These are phyloP conservation scores for Planoprotostelium fungivorum DNA, from an alignment of 78 protist genomes.

Conservation along the genomic window DNA sequence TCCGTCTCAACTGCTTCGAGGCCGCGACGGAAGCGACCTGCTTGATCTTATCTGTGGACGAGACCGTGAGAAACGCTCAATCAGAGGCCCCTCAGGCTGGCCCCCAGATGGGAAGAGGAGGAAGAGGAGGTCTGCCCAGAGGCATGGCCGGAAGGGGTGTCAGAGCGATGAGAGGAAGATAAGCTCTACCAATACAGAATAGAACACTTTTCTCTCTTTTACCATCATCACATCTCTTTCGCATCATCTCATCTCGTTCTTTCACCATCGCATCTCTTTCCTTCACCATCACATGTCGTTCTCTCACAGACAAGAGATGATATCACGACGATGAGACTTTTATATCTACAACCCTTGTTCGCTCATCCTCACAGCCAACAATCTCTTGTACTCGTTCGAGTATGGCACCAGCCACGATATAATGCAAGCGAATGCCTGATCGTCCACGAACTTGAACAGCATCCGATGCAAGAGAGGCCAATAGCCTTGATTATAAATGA, in stretches of 20 bases:
- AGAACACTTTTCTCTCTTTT: too few relatives aligned
- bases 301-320: too few relatives aligned
- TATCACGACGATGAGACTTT: too few relatives aligned
- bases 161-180: slow-evolving; percentile 42
- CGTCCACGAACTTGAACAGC: background rate
- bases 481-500: background rate
- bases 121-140: slow-evolving; percentile 49
- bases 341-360: too few relatives aligned
- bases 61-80: slow-evolving; percentile 89
- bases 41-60: slow-evolving; percentile 96
- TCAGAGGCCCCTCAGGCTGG: slow-evolving; percentile 74
- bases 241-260: too few relatives aligned
- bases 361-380: too few relatives aligned
- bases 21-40: slow-evolving; percentile 99
- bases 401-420: background rate
- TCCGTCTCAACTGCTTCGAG: slow-evolving; percentile 91
- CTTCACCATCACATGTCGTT: too few relatives aligned
- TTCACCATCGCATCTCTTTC: too few relatives aligned
- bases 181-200: too few relatives aligned
- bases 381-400: background rate
- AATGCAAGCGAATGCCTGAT: background rate
- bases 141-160: slow-evolving; percentile 51
- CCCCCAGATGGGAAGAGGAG: slow-evolving; percentile 36
- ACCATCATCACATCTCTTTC: too few relatives aligned
- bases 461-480: background rate